phyloP scores from a whole-genome alignment of 2,329 filamentous ascomycete genomes.

The Aspergillus fumigatus region DNA sequence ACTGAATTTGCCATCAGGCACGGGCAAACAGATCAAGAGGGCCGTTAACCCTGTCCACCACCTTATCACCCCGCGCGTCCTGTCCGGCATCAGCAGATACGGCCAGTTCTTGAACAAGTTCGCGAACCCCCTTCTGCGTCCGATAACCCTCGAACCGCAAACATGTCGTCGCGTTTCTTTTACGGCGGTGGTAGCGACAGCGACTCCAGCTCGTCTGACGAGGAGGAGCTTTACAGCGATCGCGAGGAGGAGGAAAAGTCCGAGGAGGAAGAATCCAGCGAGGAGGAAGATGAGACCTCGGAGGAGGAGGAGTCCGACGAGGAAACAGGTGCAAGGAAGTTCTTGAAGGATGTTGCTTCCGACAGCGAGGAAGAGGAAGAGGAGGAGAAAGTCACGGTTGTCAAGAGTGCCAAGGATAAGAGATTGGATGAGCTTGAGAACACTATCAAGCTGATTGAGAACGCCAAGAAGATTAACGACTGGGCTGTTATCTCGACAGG shows the following conservation, averaged over 20 bases:
- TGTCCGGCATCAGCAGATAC: slow-evolving; percentile 11
- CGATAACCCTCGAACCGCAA: slow-evolving; percentile 35
- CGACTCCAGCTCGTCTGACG: slow-evolving; percentile 87
- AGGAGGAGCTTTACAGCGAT: slow-evolving; percentile 88
- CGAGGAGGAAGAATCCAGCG: slow-evolving; percentile 51
- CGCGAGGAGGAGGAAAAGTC: slow-evolving; percentile 63
- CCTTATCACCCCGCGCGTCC: slow-evolving; percentile 10
- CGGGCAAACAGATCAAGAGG: slow-evolving; percentile 11
- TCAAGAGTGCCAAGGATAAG: slow-evolving; percentile 99
- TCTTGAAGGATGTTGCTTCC: slow-evolving; percentile 68
- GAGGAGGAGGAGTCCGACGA: slow-evolving; percentile 52
- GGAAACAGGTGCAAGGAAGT: slow-evolving; percentile 58
- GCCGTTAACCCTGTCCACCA: slow-evolving; percentile 5
- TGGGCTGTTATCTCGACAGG: slow-evolving; percentile 89
- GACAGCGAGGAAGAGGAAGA: slow-evolving; percentile 81
- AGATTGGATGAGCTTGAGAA: slow-evolving; percentile 87
- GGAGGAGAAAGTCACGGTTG: slow-evolving; percentile 76
- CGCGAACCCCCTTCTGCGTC: slow-evolving; percentile 15
- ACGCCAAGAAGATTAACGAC: slow-evolving; percentile 95
- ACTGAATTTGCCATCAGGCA: slow-evolving; percentile 22
- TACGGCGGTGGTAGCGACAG: slow-evolving; percentile 91
- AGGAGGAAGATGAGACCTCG: slow-evolving; percentile 54
- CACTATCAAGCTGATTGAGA: slow-evolving; percentile 87
- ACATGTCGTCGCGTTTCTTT: slow-evolving; percentile 98
- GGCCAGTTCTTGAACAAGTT: slow-evolving; percentile 16